Percentiles rank a stretch among this genome's conserved stretches.
Conservation (phyloP, 805 yeast species). For the Zygosaccharomyces lentus region DNA sequence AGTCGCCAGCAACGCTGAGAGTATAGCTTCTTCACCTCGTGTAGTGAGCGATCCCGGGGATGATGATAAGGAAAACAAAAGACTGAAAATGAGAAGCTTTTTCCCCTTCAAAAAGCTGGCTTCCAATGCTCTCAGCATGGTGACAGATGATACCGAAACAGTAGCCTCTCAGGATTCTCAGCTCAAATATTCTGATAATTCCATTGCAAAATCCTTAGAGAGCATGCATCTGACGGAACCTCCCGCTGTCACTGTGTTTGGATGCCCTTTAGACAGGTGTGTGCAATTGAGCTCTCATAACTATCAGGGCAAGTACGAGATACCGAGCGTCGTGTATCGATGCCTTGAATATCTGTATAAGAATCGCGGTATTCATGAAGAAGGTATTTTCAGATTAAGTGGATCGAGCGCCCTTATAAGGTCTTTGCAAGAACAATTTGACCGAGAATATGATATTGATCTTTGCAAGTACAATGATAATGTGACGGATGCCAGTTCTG, state of each 20-base stretch:
- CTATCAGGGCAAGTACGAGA: conserved; percentile 35
- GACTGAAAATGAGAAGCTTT: conserved; percentile 51
- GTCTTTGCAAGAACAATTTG: conserved; percentile 63
- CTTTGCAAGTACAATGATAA: conserved; percentile 40
- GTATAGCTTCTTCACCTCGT: conserved; percentile 14
- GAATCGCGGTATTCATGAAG: conserved; percentile 73
- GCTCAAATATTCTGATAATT: conserved; percentile 17
- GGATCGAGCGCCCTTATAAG: conserved; percentile 80
- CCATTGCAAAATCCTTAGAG: conserved; percentile 32
- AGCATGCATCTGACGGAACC: conserved; percentile 26
- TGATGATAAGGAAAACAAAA: conserved; percentile 40
- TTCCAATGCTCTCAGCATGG: conserved; percentile 12
- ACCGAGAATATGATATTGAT: conserved; percentile 64
- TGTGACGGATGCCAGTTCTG: conserved; percentile 19
- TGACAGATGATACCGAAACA: conserved; percentile 9
- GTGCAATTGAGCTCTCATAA: conserved; percentile 46
- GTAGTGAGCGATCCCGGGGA: conserved; percentile 15
- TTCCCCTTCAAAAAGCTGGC: conserved; percentile 50
- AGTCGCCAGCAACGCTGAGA: conserved; percentile 2
- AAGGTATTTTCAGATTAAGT: conserved; percentile 85
- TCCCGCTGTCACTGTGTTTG: conserved; percentile 51
- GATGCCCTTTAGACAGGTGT: conserved; percentile 54
- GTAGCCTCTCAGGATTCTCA: conserved; percentile 11
- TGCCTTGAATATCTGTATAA: conserved; percentile 65
- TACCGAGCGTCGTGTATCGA: conserved; percentile 72